These are phyloP conservation scores for Ustilago trichophora DNA, from an alignment of 1,284 basidiomycete genomes.

Conservation along the genomic window DNA sequence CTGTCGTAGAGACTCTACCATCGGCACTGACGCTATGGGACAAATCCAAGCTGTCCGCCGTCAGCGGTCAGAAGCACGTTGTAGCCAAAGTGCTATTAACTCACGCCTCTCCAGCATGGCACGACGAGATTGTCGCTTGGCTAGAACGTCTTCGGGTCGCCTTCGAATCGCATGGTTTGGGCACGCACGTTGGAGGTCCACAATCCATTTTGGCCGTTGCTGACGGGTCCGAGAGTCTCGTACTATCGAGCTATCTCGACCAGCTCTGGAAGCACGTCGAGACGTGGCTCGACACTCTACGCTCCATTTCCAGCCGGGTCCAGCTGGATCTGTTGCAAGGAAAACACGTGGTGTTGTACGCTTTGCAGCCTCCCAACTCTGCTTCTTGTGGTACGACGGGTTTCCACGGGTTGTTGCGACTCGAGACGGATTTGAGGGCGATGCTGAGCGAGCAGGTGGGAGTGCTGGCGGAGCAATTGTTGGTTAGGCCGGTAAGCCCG, in stretches of 20 bases:
- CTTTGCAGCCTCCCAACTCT: slow-evolving; percentile 30
- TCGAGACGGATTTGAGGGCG: slow-evolving; percentile 34
- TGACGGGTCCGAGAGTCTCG: slow-evolving; percentile 24
- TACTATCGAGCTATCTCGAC: slow-evolving; percentile 40
- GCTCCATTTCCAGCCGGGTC: slow-evolving; percentile 35
- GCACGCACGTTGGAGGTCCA: slow-evolving; percentile 29
- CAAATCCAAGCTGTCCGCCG: slow-evolving; percentile 54
- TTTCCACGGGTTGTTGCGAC: slow-evolving; percentile 28
- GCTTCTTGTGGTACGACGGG: slow-evolving; percentile 9
- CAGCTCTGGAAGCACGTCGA: slow-evolving; percentile 27
- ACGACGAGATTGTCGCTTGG: slow-evolving; percentile 46
- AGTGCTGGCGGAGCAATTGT: slow-evolving; percentile 33
- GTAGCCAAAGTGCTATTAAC: slow-evolving; percentile 49
- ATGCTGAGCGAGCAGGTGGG: slow-evolving; percentile 41
- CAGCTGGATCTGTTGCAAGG: slow-evolving; percentile 30
- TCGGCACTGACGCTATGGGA: slow-evolving; percentile 58
- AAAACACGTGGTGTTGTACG: slow-evolving; percentile 50
- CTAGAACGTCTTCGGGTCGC: slow-evolving; percentile 32
- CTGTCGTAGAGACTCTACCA: slow-evolving; percentile 40
- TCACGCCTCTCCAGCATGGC: slow-evolving; percentile 34
- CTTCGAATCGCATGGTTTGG: slow-evolving; percentile 47
- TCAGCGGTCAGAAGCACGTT: slow-evolving; percentile 50
- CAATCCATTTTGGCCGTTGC: slow-evolving; percentile 34
- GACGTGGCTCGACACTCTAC: slow-evolving; percentile 43
- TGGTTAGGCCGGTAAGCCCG: slow-evolving; percentile 35